Evolutionary conservation across 805 yeast genomes (phyloP).

Genomic region (Metschnikowia lochheadii): DNA sequence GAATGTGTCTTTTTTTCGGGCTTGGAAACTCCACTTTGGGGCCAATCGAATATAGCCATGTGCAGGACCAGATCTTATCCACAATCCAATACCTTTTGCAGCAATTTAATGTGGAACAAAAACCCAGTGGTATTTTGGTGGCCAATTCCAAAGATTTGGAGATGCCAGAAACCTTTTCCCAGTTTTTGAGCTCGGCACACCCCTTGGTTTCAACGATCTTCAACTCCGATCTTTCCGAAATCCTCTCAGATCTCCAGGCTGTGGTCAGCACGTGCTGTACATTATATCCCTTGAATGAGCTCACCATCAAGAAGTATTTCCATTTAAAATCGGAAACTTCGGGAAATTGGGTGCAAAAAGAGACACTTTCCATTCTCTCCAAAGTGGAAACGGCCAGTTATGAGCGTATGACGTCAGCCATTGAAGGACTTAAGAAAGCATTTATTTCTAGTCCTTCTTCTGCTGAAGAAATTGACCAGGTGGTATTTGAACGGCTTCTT

Average conservation of each 20-base stretch:
- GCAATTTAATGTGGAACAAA: background rate
- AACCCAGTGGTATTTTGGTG: background rate
- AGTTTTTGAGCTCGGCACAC: conserved; percentile 14
- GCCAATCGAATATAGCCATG: conserved; percentile 25
- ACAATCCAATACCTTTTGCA: conserved; percentile 16
- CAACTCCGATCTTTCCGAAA: background rate
- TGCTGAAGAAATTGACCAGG: conserved; percentile 15
- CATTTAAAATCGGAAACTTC: conserved; percentile 19
- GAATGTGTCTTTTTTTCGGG: conserved; percentile 12
- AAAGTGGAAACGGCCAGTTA: conserved; percentile 23
- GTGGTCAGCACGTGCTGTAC: conserved; percentile 27
- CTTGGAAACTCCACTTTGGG: conserved; percentile 13
- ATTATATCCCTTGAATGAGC: conserved; percentile 32
- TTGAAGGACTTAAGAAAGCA: conserved; percentile 19
- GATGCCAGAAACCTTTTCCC: conserved; percentile 8
- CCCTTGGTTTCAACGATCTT: conserved; percentile 2
- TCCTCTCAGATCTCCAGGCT: conserved; percentile 1
- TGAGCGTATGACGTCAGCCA: conserved; percentile 18
- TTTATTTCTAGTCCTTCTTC: conserved; percentile 18
- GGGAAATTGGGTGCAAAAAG: conserved; percentile 20
- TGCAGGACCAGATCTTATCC: conserved; percentile 27
- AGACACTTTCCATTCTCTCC: conserved; percentile 23
- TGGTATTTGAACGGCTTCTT: conserved; percentile 29
- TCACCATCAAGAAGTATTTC: conserved; percentile 30
- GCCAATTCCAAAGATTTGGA: background rate